Evolutionary conservation across 1,284 basidiomycete species (phyloP).

Genomic region (Trametes pubescens): DNA sequence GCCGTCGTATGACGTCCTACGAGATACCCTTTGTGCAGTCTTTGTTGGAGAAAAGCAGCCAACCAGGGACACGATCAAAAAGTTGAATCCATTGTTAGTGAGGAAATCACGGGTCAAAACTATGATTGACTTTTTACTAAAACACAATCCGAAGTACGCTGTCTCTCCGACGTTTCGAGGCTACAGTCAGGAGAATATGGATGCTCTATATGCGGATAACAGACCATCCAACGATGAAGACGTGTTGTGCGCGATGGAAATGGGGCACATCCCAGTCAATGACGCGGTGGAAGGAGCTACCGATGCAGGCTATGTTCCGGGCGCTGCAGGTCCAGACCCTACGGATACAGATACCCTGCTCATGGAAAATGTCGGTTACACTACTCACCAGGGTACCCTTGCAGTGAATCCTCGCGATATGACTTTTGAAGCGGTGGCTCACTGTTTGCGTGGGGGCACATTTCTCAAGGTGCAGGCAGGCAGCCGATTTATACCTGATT

Average conservation of each 20-base stretch:
- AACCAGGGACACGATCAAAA: background rate
- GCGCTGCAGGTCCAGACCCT: no score
- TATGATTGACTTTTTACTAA: slow-evolving; percentile 4
- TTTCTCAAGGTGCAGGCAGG: slow-evolving; percentile 24
- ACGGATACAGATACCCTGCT: background rate
- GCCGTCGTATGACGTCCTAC: background rate
- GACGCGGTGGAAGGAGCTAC: background rate
- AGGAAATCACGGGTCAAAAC: slow-evolving; percentile 1
- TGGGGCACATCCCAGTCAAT: slow-evolving; percentile 3
- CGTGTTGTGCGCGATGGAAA: slow-evolving; percentile 5
- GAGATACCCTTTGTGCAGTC: slow-evolving; percentile 11
- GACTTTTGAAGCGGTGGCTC: slow-evolving; percentile 16
- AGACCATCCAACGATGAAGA: background rate
- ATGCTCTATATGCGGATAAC: background rate
- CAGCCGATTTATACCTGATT: slow-evolving; percentile 16
- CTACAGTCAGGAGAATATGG: background rate
- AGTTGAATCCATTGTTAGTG: slow-evolving; percentile 2
- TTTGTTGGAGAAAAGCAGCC: slow-evolving; percentile 11
- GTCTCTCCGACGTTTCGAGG: no score
- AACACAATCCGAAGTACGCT: slow-evolving; percentile 1
- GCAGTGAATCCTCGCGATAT: no score
- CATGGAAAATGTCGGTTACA: slow-evolving; percentile 15
- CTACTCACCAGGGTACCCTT: no score
- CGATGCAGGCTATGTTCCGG: background rate
- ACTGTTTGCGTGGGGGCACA: slow-evolving; percentile 9